Conservation (phyloP, 1,284 basidiomycete species). For the Irpex rosettiformis region DNA sequence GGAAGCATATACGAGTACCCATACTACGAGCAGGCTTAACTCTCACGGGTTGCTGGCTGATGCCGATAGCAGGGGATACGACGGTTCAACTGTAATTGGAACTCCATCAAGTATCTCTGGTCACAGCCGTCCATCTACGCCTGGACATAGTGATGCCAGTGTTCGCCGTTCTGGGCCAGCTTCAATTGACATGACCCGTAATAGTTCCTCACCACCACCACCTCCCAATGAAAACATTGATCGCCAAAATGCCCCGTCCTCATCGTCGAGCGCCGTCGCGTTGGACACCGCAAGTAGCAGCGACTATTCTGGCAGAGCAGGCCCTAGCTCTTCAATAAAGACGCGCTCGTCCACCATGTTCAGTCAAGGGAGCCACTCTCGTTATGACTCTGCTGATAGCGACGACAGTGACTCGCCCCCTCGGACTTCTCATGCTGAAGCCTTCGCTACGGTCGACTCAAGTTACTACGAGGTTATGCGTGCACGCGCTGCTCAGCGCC, state of each 20-base stretch:
- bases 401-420: constrained; percentile 36
- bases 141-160: constrained; percentile 10
- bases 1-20: constrained; percentile 74
- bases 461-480: constrained; percentile 51
- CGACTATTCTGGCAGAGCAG: neutral
- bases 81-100: constrained; percentile 6
- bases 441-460: constrained; percentile 67
- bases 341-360: constrained; percentile 10
- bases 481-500: constrained; percentile 22
- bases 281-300: neutral
- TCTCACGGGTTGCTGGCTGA: constrained; percentile 65
- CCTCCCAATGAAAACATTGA: neutral
- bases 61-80: constrained; percentile 7
- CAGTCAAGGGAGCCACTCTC: neutral
- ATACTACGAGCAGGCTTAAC: constrained; percentile 63
- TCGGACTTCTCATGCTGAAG: constrained; percentile 70
- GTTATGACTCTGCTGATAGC: constrained; percentile 27
- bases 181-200: constrained; percentile 3
- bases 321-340: neutral
- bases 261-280: neutral
- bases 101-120: neutral
- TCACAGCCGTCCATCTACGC: constrained; percentile 12
- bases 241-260: neutral
- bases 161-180: constrained; percentile 13
- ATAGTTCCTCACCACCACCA: neutral